These are phyloP conservation scores for Rhodotorula taiwanensis DNA, from an alignment of 768 basidiomycete genomes.

Conservation along the genomic window DNA sequence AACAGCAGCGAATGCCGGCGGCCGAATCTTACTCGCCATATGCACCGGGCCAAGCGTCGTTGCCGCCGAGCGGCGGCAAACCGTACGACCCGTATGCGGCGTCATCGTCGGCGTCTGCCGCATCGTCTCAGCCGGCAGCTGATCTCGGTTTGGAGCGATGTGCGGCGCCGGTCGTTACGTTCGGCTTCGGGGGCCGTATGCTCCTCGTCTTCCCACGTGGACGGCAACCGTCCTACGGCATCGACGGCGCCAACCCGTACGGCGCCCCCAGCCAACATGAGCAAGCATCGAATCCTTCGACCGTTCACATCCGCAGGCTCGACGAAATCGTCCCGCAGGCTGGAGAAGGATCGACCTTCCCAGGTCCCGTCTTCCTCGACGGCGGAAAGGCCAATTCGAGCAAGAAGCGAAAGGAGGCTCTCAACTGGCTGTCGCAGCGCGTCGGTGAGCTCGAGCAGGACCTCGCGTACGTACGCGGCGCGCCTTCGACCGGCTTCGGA, in stretches of 20 bases:
- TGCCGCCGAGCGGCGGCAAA: neutral
- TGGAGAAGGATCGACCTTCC: conserved; percentile 58
- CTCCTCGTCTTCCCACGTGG: conserved; percentile 67
- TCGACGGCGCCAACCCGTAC: conserved; percentile 62
- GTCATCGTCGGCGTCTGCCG: neutral
- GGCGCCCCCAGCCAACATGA: conserved; percentile 51
- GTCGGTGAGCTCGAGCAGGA: conserved; percentile 70
- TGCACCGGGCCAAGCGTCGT: neutral
- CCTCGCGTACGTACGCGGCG: conserved; percentile 55
- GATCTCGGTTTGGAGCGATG: conserved; percentile 35
- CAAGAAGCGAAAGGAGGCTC: conserved; percentile 81
- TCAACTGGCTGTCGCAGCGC: conserved; percentile 69
- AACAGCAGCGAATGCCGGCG: neutral
- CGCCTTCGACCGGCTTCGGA: conserved; percentile 46
- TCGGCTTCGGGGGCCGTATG: conserved; percentile 89
- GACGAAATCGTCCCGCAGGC: conserved; percentile 59
- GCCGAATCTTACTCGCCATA: conserved; percentile 18
- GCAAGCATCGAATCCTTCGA: conserved; percentile 45
- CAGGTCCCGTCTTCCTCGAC: conserved; percentile 81
- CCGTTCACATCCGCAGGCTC: conserved; percentile 61
- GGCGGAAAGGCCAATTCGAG: conserved; percentile 49
- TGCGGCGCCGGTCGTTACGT: conserved; percentile 63
- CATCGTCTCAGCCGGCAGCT: neutral
- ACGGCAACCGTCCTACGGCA: conserved; percentile 39
- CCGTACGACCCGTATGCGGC: conserved; percentile 16